Base-by-base conservation (phyloP, 352 stramenopile species). In the Globisporangium megalacanthum region DNA sequence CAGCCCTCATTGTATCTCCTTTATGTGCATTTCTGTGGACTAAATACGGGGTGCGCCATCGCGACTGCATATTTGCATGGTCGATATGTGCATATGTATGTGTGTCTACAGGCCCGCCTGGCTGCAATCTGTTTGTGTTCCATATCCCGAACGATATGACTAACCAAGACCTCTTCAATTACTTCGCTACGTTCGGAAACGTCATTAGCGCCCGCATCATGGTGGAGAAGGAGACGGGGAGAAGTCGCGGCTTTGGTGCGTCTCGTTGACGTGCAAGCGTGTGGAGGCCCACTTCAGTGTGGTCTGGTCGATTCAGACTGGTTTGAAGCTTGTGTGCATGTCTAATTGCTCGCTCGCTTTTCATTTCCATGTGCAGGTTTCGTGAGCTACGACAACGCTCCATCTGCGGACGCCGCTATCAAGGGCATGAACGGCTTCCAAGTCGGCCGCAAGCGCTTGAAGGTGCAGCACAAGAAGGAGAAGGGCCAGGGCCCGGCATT, bases 101-200 rank as follows among this genome's bases (percentile, higher is more conserved):
- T 72, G n/a, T 67, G 62, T 64, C 46, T 64, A 60, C 68, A 94
- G 92, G 93, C 66, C 94, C 94, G 54, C 89, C 94, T 81, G 93
- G 92, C 67, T 97, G 92, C 68, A 99, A 98, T 77, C 75, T 99
- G 22, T 99, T 98, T 85, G 92, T 99, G 58, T 99, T 99, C 83
- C 93, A 99, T 75, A 98, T 99, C 79, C 96, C 96, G 62, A 98
- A 98, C 86, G 88, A 98, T 68, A 98, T 98, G 75, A 97, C 92
- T 69, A 98, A 99, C 77, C 75, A 93, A 69, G 94, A 98, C 79
- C 92, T 99, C 75, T 98, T 97, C 73, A 88, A 98, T 66, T 91
- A 98, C 74, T 99, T 99, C 78, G 79, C 72, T 64, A 88, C 86
- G 36, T 98, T 97, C 79, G 96, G 96, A 60, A 98, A 97, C 72